phyloP scores from a whole-genome alignment of 495 filamentous ascomycete genomes.

The Penicillium herquei region DNA sequence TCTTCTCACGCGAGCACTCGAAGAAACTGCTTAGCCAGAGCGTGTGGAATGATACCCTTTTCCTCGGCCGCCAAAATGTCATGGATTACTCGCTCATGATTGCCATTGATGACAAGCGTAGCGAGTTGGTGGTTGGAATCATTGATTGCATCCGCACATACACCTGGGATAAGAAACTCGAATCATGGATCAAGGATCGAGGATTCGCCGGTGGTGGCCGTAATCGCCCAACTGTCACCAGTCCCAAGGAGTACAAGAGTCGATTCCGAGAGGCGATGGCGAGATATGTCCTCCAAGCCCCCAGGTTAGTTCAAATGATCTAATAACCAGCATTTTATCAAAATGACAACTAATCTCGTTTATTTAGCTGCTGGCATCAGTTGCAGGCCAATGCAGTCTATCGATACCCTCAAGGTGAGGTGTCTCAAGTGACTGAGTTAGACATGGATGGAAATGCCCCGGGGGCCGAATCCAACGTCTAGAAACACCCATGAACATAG shows the following conservation, averaged over 20 bases:
- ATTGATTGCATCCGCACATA: slow-evolving; percentile 99
- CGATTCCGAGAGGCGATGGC: slow-evolving; percentile 97
- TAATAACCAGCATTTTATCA: neutral
- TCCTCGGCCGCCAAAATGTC: slow-evolving; percentile 86
- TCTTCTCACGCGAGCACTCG: slow-evolving; percentile 90
- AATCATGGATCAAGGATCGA: slow-evolving; percentile 97
- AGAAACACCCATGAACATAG: neutral
- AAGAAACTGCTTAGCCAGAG: slow-evolving; percentile 82
- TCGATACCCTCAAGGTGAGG: slow-evolving; percentile 37
- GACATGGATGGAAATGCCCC: slow-evolving; percentile 21
- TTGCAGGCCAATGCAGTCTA: slow-evolving; percentile 56
- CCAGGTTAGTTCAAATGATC: slow-evolving; percentile 47
- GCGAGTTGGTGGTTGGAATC: slow-evolving; percentile 93
- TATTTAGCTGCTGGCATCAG: slow-evolving; percentile 66
- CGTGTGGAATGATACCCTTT: slow-evolving; percentile 95
- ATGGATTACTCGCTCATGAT: slow-evolving; percentile 99
- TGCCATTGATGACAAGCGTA: slow-evolving; percentile 83
- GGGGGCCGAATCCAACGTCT: neutral
- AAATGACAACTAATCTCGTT: neutral
- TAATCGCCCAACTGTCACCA: slow-evolving; percentile 92
- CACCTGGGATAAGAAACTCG: slow-evolving; percentile 99
- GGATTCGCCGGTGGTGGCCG: slow-evolving; percentile 81
- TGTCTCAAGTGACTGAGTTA: slow-evolving; percentile 18
- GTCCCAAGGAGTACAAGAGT: slow-evolving; percentile 95
- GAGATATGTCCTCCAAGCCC: slow-evolving; percentile 76